Base-by-base conservation (phyloP, 2,329 filamentous ascomycete genomes). In the Aplosporella prunicola region DNA sequence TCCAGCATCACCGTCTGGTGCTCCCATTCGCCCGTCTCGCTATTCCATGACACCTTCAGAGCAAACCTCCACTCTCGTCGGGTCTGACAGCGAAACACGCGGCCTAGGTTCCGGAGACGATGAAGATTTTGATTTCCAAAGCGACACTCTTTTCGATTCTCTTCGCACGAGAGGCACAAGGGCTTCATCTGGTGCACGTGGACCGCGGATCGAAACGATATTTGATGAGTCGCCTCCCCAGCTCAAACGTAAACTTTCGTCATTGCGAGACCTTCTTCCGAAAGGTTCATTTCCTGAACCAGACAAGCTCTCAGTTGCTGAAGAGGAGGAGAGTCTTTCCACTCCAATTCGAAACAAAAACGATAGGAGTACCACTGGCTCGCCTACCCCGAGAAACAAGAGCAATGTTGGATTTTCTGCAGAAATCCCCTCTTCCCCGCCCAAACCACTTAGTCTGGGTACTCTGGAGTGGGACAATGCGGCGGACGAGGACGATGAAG, bases 141-240 rank as follows among this genome's bases (percentile, higher is more conserved):
- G 81, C 55, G 82, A 88, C 49, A 83, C 77, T 13, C 69, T 82
- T 39, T 87, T 78, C 57, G 83, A 88, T 62, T 87, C 82, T 20
- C 61, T 86, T 47, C 78, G 80, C 36, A 87, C 82, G 11, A 69
- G 73, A 42, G 78, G 73, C 25, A 85, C 81, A 8, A 71, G 73
- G 43, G 80, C 78, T 44, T 69, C 73, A 37, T 74, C 78, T 42
- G 74, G 76, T 22, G 71, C 77, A 31, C 77, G 84, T 52, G 81
- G 80, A 18, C 80, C 82, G 11, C 64, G 69, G 32, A 76, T 87
- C 33, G 82, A 87, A 51, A 83, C 77, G 16, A 82, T 87, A 67
- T 88, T 87, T 57, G 82, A 88, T 58, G 82, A 88, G 49, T 84
- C 81, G 10, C 80, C 79, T 23, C 73, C 76, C 6, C 51, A 58